Evolutionary conservation across 2,329 filamentous ascomycete species (phyloP), one percentile per base, ranked within the genome.

Genomic region (Diaporthe caulivora): DNA sequence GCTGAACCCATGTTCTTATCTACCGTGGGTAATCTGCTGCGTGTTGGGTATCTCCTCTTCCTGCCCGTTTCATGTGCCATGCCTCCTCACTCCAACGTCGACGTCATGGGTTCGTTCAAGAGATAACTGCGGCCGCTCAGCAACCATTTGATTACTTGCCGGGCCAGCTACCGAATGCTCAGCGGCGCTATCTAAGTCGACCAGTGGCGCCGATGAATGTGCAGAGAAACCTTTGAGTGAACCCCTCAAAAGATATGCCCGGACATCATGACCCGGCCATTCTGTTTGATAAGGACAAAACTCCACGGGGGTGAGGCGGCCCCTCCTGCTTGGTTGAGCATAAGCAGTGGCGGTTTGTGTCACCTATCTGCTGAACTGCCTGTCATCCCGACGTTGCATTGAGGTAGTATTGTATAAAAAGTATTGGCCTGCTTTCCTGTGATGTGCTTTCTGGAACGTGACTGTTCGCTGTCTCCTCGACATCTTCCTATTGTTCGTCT

Each of bases 81-180:
- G 15, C 31, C 54, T 60, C 68, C 54, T 70, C 54, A 60, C 68
- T 53, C 42, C 18, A 37, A 29, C 44, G 15, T 62, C 69, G 24
- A 54, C 47, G 54, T 67, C 62, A 67, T 67, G 29, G 15, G 53
- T 29, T 10, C 54, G 21, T 31, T 62, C n/a, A 34, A 40, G 21
- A 62, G 26, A 53, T 62, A 51, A 15, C 62, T 24, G 47, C 62
- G 31, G 62, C 15, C n/a, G n/a, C 47, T 26, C 2, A 53, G 47
- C n/a, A 53, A 18, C 47, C 21, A 31, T 24, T 67, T 29, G 47
- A 67, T 67, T 31, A 31, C 40, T 62, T 71, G 69, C 69, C 55
- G 69, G 47, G 11, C 34, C 34, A 34, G 26, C 31, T 53, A 26
- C 55, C 40, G 54, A n/a, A 44, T 44, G 37, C 34, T 29, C 44